Percentiles rank a stretch among this genome's conserved stretches.
Conservation (phyloP, 2,329 filamentous ascomycete species). For the Cryoendolithus antarcticus region DNA sequence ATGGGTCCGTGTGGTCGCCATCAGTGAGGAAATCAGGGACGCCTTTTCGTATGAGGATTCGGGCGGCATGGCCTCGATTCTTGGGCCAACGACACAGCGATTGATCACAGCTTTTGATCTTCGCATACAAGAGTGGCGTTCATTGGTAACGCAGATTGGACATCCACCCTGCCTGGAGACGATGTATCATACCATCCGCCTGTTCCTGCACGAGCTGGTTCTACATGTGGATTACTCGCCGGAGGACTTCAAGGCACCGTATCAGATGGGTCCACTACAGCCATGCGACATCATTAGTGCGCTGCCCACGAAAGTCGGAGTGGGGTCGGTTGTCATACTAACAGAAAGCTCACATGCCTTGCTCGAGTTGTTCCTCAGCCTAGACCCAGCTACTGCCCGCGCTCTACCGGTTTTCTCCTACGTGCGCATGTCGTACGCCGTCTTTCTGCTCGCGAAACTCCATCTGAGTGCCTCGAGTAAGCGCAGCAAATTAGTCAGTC, state of each 20-base stretch:
- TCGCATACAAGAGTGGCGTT: conserved; percentile 49
- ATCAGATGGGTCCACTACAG: conserved; percentile 35
- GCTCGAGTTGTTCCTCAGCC: conserved; percentile 50
- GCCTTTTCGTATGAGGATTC: conserved; percentile 59
- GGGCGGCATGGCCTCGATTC: conserved; percentile 38
- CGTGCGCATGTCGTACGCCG: conserved; percentile 58
- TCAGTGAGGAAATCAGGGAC: conserved; percentile 56
- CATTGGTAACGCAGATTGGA: conserved; percentile 31
- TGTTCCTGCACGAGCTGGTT: conserved; percentile 67
- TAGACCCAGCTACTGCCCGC: conserved; percentile 48
- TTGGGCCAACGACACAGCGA: conserved; percentile 52
- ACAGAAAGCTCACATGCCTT: conserved; percentile 54
- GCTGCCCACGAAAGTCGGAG: conserved; percentile 43
- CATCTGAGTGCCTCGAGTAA: conserved; percentile 55
- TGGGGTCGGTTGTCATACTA: conserved; percentile 55
- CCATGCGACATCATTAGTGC: conserved; percentile 24
- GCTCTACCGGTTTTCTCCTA: conserved; percentile 59
- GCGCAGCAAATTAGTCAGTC: conserved; percentile 53
- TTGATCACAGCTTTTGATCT: conserved; percentile 53
- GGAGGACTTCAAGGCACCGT: conserved; percentile 38
- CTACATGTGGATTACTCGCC: conserved; percentile 52
- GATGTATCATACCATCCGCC: conserved; percentile 51
- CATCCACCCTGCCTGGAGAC: conserved; percentile 42
- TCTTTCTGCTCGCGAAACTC: conserved; percentile 62
- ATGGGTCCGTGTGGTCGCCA: conserved; percentile 46